Base-by-base conservation (phyloP, 1,284 basidiomycete species). In the Papiliotrema laurentii region DNA sequence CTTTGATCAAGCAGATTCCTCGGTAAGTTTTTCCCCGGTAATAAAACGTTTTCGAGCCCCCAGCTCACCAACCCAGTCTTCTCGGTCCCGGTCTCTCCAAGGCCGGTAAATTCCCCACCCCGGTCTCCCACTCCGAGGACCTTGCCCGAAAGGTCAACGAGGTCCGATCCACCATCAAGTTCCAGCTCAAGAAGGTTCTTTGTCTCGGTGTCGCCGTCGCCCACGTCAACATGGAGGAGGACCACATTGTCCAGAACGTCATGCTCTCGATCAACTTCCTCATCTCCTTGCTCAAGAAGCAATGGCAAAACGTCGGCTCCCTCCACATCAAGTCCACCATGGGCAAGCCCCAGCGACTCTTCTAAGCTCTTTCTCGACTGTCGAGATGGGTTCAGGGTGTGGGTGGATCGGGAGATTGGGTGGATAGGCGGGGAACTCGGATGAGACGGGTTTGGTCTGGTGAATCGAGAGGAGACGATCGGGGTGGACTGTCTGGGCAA, bases 241-340 rank as follows among this genome's bases (percentile, higher is more conserved):
- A 99, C 78, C 90, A 97, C 78, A 87, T 98, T 58, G 82, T 97
- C 61, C 87, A 78, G 63, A 98, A 98, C 79, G 86, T 91, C 80
- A 98, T 98, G 96, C 79, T 98, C 68, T 85, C 90, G 77, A 94
- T 99, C 83, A 99, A 99, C 86, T 99, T 98, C 85, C 82, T 99
- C 64, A 89, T 99, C 73, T 97, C 96, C 36, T 81, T 99, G 54
- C 85, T 99, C 75, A 98, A 98, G 85, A 98, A 98, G 85, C 93
- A 71, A 81, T 97, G 93, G 93, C 94, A 97, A 78, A 99, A 98
- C 80, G 87, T 98, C 79, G 94, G 93, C 80, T 97, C 92, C 55
- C 81, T 98, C 61, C 91, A 96, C 82, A 85, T 99, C 81, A 99
- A 99, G 83, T 84, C 84, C 65, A 94, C 94, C 73, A 98, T 97